Conservation (phyloP, 139 green algal genomes). For the Chlamydomonas applanata region DNA sequence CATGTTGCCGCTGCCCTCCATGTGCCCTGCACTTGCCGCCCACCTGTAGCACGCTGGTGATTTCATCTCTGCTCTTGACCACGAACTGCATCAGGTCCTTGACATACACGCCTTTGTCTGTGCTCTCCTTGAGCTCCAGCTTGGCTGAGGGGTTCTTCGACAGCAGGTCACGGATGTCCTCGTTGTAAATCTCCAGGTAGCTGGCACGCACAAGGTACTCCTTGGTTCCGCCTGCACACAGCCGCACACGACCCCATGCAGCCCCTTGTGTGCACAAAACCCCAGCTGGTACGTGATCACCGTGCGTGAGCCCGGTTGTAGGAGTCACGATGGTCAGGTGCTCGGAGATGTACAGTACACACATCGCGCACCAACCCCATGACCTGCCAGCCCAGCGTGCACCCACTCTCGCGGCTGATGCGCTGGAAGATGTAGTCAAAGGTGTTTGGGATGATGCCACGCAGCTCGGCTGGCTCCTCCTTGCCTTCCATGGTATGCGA, state of each 20-base stretch:
- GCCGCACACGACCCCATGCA: too few relatives aligned
- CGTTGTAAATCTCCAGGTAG: constrained; percentile 88
- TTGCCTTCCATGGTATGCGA: constrained; percentile 88
- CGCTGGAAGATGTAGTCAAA: constrained; percentile 77
- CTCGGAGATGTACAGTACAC: too few relatives aligned
- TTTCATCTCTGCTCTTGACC: constrained; percentile 61
- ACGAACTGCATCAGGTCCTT: constrained; percentile 74
- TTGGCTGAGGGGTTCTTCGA: constrained; percentile 59
- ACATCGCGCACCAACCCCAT: too few relatives aligned
- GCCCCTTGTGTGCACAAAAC: too few relatives aligned
- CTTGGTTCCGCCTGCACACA: constrained; percentile 40
- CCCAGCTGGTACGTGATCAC: too few relatives aligned
- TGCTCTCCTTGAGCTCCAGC: constrained; percentile 71
- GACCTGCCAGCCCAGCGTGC: background rate
- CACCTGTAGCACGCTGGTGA: constrained; percentile 66
- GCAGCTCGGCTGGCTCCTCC: constrained; percentile 52
- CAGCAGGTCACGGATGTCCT: constrained; percentile 68
- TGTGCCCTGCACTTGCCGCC: too few relatives aligned
- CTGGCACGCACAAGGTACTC: constrained; percentile 75
- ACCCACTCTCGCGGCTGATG: constrained; percentile 55
- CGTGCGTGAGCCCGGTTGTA: too few relatives aligned
- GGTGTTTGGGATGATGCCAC: constrained; percentile 74
- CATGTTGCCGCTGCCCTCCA: too few relatives aligned
- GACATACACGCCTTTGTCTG: constrained; percentile 75
- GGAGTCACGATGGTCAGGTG: too few relatives aligned